Evolutionary conservation across 169 alveolate species (phyloP).

Genomic region (Plasmodium vivax): DNA sequence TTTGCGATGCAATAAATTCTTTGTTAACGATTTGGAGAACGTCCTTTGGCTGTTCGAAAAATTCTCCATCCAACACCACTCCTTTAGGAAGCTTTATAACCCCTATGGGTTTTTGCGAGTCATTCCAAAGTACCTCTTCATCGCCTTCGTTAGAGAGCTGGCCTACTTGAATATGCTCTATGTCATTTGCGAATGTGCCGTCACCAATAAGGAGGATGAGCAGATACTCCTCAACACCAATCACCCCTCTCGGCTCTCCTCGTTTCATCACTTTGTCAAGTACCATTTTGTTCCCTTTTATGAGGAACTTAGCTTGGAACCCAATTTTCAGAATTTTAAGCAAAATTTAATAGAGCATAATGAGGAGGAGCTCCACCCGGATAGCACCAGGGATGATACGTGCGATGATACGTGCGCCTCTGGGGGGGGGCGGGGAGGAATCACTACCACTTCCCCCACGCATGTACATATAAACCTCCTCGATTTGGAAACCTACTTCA

Average conservation of each 20-base stretch:
- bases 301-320: constrained; percentile 28
- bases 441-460: not conserved
- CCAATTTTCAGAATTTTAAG: constrained; percentile 66
- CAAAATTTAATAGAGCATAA: constrained; percentile 28
- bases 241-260: constrained; percentile 84
- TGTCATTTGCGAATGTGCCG: constrained; percentile 73
- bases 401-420: not conserved
- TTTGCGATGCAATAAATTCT: constrained; percentile 64
- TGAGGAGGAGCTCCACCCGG: constrained; percentile 5
- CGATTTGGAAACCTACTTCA: constrained; percentile 52
- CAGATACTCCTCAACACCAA: constrained; percentile 56
- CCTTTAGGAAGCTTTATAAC: constrained; percentile 30
- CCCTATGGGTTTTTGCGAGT: constrained; percentile 71
- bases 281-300: constrained; percentile 76
- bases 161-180: constrained; percentile 84
- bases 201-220: constrained; percentile 72
- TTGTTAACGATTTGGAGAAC: constrained; percentile 70
- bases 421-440: not conserved
- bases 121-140: constrained; percentile 82
- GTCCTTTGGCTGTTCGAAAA: constrained; percentile 81
- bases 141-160: constrained; percentile 82
- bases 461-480: constrained; percentile 31
- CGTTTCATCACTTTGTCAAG: constrained; percentile 84
- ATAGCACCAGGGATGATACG: not conserved
- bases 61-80: constrained; percentile 75